These are phyloP conservation scores for Trichoderma semiorbis DNA, from an alignment of 2,329 filamentous ascomycete genomes.

Conservation along the genomic window DNA sequence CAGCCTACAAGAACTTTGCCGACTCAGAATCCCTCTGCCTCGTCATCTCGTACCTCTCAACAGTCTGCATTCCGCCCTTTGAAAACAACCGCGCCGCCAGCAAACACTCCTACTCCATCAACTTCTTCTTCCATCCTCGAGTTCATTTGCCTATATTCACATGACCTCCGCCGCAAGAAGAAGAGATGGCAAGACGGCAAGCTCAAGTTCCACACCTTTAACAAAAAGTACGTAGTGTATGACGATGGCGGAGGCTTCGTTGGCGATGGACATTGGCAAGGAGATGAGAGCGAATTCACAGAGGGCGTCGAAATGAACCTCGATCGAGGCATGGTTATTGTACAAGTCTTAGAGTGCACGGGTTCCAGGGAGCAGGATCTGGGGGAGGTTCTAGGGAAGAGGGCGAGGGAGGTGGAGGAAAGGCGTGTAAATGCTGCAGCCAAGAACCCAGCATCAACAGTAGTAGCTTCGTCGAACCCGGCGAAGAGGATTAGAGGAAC, in stretches of 20 bases:
- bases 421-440: conserved; percentile 44
- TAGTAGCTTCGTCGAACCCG: background rate
- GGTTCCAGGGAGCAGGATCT: conserved; percentile 74
- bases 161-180: conserved; percentile 79
- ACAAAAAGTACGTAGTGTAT: conserved; percentile 86
- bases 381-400: conserved; percentile 69
- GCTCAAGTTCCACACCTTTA: conserved; percentile 85
- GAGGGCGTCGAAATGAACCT: conserved; percentile 81
- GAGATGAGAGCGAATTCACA: conserved; percentile 50
- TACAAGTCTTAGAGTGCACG: conserved; percentile 76
- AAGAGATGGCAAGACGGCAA: conserved; percentile 94
- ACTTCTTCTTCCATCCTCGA: conserved; percentile 71
- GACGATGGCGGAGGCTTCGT: conserved; percentile 77
- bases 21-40: background rate
- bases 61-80: background rate
- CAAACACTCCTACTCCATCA: background rate
- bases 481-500: background rate
- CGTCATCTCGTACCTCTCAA: background rate
- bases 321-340: conserved; percentile 70
- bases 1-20: background rate
- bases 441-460: conserved; percentile 26
- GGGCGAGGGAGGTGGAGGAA: conserved; percentile 53
- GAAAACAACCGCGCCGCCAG: background rate
- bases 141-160: conserved; percentile 81
- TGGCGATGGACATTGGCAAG: conserved; percentile 79